These are phyloP conservation scores for Coelastrella sp. DNA, from an alignment of 139 green algal species.

Conservation along the genomic window DNA sequence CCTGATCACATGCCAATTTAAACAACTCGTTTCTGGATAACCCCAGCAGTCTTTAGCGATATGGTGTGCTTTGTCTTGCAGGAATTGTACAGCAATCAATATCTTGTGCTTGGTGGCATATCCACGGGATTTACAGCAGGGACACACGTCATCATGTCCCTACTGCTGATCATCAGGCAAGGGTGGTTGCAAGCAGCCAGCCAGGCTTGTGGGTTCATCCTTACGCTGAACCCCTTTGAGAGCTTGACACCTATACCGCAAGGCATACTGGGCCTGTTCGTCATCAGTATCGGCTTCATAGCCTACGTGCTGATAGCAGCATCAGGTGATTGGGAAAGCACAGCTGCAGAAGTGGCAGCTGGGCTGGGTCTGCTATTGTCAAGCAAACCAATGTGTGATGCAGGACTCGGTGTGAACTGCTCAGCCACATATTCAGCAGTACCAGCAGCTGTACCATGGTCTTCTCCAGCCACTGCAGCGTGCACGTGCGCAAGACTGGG, in stretches of 20 bases:
- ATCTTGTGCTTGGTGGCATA: not conserved
- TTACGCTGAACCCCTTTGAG: constrained; percentile 52
- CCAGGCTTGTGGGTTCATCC: constrained; percentile 48
- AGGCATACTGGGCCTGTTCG: constrained; percentile 42
- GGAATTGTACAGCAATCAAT: constrained; percentile 36
- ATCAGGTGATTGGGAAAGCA: constrained; percentile 23
- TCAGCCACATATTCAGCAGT: too few species aligned
- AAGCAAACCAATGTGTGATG: not conserved
- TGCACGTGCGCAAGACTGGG: too few species aligned
- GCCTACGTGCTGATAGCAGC: constrained; percentile 51
- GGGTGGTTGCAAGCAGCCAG: constrained; percentile 50
- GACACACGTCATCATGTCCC: constrained; percentile 45
- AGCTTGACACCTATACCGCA: constrained; percentile 43
- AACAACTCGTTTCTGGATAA: not conserved
- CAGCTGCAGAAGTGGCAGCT: not conserved
- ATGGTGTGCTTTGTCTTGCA: not conserved
- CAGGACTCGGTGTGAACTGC: too few species aligned
- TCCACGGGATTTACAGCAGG: constrained; percentile 36
- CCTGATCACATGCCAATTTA: not conserved
- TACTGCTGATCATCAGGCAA: constrained; percentile 50
- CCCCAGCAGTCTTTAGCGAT: not conserved
- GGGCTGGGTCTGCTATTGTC: not conserved
- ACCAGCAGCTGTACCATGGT: too few species aligned
- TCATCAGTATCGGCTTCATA: constrained; percentile 43
- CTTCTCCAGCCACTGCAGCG: too few species aligned